Evolutionary conservation across 1,284 basidiomycete genomes (phyloP), one percentile per base, ranked within the genome.

Genomic region (Earliella scabrosa): DNA sequence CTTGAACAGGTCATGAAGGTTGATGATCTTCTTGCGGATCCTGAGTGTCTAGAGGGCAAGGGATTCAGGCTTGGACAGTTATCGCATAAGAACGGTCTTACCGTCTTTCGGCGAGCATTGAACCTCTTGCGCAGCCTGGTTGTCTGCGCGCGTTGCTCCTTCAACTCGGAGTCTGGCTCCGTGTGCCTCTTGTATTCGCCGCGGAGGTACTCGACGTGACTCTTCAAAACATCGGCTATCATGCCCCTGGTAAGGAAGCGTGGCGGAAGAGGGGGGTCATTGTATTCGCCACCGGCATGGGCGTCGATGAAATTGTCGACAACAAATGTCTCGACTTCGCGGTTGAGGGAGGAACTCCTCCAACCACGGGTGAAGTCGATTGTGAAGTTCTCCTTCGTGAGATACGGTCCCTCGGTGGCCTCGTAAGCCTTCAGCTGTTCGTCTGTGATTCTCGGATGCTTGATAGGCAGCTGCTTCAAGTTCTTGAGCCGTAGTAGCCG

Each of bases 281-380:
- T 16, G 34, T 51, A 51, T 2, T 16, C 16, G n/a, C 50, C 50
- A 16, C 50, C 31, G 3, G 18, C 6, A 14, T 35, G 24, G 4
- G 21, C 40, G 3, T 31, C 21, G 40, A 51, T 34, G 27, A 51
- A 35, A 31, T 40, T 43, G 7, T 18, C 10, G 31, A 35, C 14
- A 21, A 51, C 32, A 40, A 44, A 24, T 2, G 18, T 4, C 14
- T 20, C n/a, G 5, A 40, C 50, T 18, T 20, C 26, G 2, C 9
- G 8, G 16, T 51, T 51, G 50, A 51, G 44, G 2, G 7, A 4
- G 41, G 3, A 41, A 13, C 18, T n/a, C 40, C 44, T 51, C 50
- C 50, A 51, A 2, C 29, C 27, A 2, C 41, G 50, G 14, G 13
- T 31, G 50, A 51, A 51, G 41, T 51, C 50, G 32, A 51, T 21